Percentiles rank a stretch among this genome's conserved stretches.
Conservation (phyloP, 108 stramenopile genomes). For the Nannochloropsis gaditana region DNA sequence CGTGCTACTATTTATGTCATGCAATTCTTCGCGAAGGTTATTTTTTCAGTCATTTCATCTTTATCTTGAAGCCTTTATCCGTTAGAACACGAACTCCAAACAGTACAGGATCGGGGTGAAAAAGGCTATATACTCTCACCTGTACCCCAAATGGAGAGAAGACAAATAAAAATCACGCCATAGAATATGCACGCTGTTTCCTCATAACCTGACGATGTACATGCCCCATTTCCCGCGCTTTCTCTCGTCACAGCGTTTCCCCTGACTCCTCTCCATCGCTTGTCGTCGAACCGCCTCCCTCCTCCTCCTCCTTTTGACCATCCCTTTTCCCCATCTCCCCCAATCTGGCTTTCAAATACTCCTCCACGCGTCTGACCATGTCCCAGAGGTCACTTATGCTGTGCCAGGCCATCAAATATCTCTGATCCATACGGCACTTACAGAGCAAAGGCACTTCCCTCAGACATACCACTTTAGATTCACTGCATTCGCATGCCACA, state of each 20-base stretch:
- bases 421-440: slow-evolving; percentile 28
- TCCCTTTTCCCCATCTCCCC: neutral
- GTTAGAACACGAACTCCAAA: no score
- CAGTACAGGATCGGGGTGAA: no score
- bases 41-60: no score
- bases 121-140: no score
- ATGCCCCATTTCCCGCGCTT: no score
- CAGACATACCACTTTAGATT: slow-evolving; percentile 72
- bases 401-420: slow-evolving; percentile 42
- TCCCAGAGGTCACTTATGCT: slow-evolving; percentile 25
- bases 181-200: no score
- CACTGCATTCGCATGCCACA: slow-evolving; percentile 84
- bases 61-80: no score
- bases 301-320: neutral
- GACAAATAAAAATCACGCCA: no score
- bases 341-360: slow-evolving; percentile 11
- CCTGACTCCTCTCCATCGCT: neutral
- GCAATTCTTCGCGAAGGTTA: no score
- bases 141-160: no score
- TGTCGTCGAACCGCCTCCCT: neutral
- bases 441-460: slow-evolving; percentile 69
- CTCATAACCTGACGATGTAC: no score
- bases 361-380: slow-evolving; percentile 34
- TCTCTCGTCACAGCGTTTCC: neutral
- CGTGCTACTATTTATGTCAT: no score